Evolutionary conservation across 2,329 filamentous ascomycete genomes (phyloP), one percentile per base, ranked within the genome.

Genomic region (Aureobasidium sp.): DNA sequence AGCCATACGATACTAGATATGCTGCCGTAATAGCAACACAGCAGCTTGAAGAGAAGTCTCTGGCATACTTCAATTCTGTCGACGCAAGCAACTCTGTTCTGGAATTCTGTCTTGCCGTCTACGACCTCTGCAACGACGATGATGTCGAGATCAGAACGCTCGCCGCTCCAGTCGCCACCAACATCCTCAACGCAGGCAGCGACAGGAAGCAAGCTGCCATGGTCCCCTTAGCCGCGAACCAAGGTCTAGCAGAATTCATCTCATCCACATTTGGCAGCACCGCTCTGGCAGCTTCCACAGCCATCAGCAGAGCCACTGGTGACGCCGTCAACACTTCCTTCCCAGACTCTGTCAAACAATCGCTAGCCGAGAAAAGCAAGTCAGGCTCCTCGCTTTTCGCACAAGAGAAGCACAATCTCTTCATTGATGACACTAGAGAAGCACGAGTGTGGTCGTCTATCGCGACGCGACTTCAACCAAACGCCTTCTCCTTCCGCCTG

Each of bases 381-480:
- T 74, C 78, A 67, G 83, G 90, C 70, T 83, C 86, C 65, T 80
- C 86, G 3, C 82, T 99, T 0, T 99, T 99, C 71, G 87, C 84
- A 0, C 82, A 91, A 62, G 94, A 99, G 75, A 92, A 95, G 72
- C 91, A 96, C 72, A 99, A 99, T 71, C 80, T 97, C n/a, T 97
- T 90, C 73, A 79, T 93, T 55, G 93, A 97, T 72, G 87, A 91
- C 67, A 84, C 90, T 6, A 80, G 86, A 52, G 92, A 97, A 72
- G 80, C 86, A 3, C 76, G 80, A 20, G 72, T 85, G n/a, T 97
- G 91, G 91, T 75, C 80, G 0, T 73, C 72, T 17, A 76, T 84
- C 2, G 75, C 89, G 34, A 64, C 67, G 6, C 64, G 67, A 0
- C 62, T 79, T 3, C 15, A 27, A 5, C 42, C 56, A 7, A 26